These are phyloP conservation scores for Hymenotorrendiella dingleyae DNA, from an alignment of 2,329 filamentous ascomycete genomes.

Conservation along the genomic window DNA sequence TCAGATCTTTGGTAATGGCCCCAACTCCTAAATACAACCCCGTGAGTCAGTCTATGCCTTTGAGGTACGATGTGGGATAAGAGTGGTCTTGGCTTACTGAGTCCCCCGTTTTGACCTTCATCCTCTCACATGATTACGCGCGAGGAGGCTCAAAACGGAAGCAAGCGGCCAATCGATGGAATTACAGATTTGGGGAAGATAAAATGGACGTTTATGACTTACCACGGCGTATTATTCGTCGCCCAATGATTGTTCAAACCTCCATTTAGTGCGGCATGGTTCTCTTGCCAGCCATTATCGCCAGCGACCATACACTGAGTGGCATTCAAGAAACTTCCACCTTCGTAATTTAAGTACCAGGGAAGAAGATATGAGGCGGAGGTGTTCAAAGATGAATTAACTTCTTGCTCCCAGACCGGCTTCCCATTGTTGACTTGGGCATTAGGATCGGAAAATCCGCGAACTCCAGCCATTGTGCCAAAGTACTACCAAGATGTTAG, in stretches of 20 bases:
- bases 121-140: too few relatives aligned
- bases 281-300: slow-evolving; percentile 2
- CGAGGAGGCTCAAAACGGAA: too few relatives aligned
- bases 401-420: slow-evolving; percentile 18
- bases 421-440: slow-evolving; percentile 38
- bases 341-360: slow-evolving; percentile 50
- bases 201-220: too few relatives aligned
- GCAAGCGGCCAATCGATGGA: too few relatives aligned
- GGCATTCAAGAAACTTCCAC: slow-evolving; percentile 42
- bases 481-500: too few relatives aligned
- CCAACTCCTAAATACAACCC: too few relatives aligned
- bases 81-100: too few relatives aligned
- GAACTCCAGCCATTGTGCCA: slow-evolving; percentile 49
- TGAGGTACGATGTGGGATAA: too few relatives aligned
- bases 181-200: too few relatives aligned
- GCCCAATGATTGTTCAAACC: slow-evolving; percentile 45
- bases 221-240: slow-evolving; percentile 44
- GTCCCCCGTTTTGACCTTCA: too few relatives aligned
- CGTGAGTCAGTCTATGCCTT: too few relatives aligned
- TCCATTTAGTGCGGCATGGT: slow-evolving; percentile 3
- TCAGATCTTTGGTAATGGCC: slow-evolving; percentile 44
- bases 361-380: slow-evolving; percentile 41
- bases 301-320: slow-evolving; percentile 50
- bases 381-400: slow-evolving; percentile 27
- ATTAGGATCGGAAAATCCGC: slow-evolving; percentile 51